Base-by-base conservation (phyloP, 1,139 yeast species). In the Lodderomyces margitis region DNA sequence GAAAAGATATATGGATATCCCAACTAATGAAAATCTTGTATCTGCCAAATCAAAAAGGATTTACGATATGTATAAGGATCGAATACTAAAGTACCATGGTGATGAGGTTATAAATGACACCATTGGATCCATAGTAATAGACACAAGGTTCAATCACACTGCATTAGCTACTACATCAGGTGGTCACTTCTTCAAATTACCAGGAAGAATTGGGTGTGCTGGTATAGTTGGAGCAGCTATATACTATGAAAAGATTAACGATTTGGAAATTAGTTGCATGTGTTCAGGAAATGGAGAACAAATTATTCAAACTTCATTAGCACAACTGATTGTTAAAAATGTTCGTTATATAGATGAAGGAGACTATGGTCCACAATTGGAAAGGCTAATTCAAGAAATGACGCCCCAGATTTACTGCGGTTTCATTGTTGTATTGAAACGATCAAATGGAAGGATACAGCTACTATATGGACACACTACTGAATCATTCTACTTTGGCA, bases 241-340 rank as follows among this genome's bases (percentile, higher is more conserved):
- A 14, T 21, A 14, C 21, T 12, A 21, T 15, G 19, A 21, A 16
- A 19, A 21, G 5, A 41, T 41, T 21, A 48, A 49, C 2, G 50
- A 50, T 2, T 39, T 45, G 16, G 56, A 57, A 21, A 52, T 74
- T 1, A 55, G 65, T 36, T 66, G 76, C 38, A 62, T 74, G 68
- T 73, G 80, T 53, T 74, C 80, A 40, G 83, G 83, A 2, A 75
- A 72, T 48, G 83, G 83, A 1, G 83, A 77, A 50, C 79, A 75
- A 46, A 75, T 77, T 17, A 59, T 75, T 2, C 57, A 56, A 42
- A 58, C 68, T 66, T 68, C 64, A 37, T 51, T 76, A 28, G 72
- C 80, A 0, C 53, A 63, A 31, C 46, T 46, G 9, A 39, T 69
- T 9, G 58, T 55, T 5, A 46, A 39, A n/a, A 51, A 46, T 21